A percentile compares a stretch with the other conserved stretches of the same genome.
Evolutionary conservation across 129 eudicot species (phyloP).

Genomic region (Dittrichia graveolens): DNA sequence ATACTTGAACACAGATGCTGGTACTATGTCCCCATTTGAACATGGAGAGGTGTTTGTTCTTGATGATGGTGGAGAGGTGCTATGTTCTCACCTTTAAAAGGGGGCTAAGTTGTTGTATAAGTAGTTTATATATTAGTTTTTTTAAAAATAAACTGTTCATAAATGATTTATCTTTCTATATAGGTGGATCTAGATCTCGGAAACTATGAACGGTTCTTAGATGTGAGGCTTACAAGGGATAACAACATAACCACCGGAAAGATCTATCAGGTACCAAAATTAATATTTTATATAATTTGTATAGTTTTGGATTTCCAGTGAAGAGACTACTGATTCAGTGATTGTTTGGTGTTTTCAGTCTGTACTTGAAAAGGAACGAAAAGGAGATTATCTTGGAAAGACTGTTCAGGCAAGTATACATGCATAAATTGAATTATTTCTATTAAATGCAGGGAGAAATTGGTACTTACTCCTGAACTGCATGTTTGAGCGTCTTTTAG

Average conservation of each 20-base stretch:
- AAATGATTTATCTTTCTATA: constrained; percentile 10
- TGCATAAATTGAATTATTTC: constrained; percentile 4
- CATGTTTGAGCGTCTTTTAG: constrained; percentile 46
- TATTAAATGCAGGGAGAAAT: neutral
- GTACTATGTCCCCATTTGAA: constrained; percentile 98
- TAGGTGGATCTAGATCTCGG: constrained; percentile 98
- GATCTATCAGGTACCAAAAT: constrained; percentile 80
- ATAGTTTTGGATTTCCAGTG: neutral
- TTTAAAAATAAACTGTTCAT: neutral
- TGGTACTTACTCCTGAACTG: constrained; percentile 30
- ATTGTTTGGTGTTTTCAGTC: constrained; percentile 47
- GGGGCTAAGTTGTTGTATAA: constrained; percentile 1
- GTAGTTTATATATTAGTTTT: constrained; percentile 4
- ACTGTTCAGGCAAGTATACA: constrained; percentile 76
- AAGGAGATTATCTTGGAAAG: constrained; percentile 94
- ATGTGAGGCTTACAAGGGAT: constrained; percentile 88
- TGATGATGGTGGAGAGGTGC: constrained; percentile 98
- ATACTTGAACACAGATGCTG: constrained; percentile 93
- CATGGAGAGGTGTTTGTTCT: constrained; percentile 99
- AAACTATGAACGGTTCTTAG: constrained; percentile 87
- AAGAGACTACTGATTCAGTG: neutral
- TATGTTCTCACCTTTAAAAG: constrained; percentile 8
- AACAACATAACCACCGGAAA: constrained; percentile 96
- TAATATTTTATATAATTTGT: constrained; percentile 18
- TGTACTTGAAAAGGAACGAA: constrained; percentile 88